A percentile compares a stretch with the other conserved stretches of the same genome.
These are phyloP conservation scores for Pleurotus pulmonarius DNA, from an alignment of 768 basidiomycete species.

Conservation along the genomic window DNA sequence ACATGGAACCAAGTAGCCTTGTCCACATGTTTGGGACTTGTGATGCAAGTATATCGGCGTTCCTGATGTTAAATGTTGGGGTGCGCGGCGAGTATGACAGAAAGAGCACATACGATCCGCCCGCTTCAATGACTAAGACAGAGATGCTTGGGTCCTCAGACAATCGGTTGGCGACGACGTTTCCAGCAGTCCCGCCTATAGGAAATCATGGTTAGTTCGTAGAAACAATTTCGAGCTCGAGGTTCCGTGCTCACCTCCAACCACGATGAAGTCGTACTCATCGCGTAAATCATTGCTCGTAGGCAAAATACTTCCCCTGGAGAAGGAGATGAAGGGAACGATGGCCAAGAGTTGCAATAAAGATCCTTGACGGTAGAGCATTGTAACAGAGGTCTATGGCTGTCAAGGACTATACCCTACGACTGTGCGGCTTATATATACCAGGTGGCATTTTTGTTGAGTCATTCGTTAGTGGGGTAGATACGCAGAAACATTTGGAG, in stretches of 20 bases:
- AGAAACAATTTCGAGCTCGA: not conserved
- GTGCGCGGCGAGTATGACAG: not conserved
- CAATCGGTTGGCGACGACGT: constrained; percentile 22
- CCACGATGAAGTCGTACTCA: constrained; percentile 25
- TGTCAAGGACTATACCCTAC: too few relatives aligned
- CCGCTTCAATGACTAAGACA: constrained; percentile 23
- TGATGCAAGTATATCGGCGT: constrained; percentile 11
- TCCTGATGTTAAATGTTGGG: constrained; percentile 3
- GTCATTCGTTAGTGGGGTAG: too few relatives aligned
- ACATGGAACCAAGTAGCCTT: constrained; percentile 8
- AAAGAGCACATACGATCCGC: constrained; percentile 10
- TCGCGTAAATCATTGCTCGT: not conserved
- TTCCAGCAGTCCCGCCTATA: constrained; percentile 24
- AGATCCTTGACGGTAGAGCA: too few relatives aligned
- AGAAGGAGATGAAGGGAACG: too few relatives aligned
- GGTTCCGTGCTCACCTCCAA: constrained; percentile 20
- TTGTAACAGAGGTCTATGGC: too few relatives aligned
- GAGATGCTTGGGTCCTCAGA: constrained; percentile 16
- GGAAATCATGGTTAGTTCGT: not conserved
- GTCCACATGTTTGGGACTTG: constrained; percentile 10
- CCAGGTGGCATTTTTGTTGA: too few relatives aligned
- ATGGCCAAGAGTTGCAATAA: too few relatives aligned
- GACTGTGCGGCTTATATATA: too few relatives aligned
- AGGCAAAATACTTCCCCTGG: not conserved
- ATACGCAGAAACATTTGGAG: too few relatives aligned